Evolutionary conservation across 495 filamentous ascomycete genomes (phyloP), one percentile per base, ranked within the genome.

Genomic region (Tetracladium setigerum): DNA sequence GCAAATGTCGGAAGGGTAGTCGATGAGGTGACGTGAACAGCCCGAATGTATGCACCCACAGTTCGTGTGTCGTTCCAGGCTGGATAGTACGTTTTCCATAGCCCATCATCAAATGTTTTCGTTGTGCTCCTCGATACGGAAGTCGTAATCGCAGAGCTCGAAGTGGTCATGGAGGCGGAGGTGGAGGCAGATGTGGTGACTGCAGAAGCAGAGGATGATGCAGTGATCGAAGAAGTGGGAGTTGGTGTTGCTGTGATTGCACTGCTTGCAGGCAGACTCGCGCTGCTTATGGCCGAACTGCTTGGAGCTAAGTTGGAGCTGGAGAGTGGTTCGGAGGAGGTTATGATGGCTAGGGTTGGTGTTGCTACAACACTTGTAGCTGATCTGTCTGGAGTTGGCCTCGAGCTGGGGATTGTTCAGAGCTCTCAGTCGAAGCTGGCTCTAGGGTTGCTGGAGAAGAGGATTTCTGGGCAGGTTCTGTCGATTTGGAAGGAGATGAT

Each of bases 1-100:
- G 22, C 22, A 27, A 27, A 27, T 27, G 22, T 27, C 22, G 22
- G 22, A 27, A 27, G 22, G 3, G 22, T 27, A 3, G 22, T 27
- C 7, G 22, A 27, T 27, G 22, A 27, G 7, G 22, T 3, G 7
- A 27, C 22, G 7, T 27, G 22, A 27, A 27, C 22, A 27, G 22
- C 22, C 22, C 22, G 3, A 7, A 27, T 27, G 22, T 27, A 27
- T 7, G 22, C 22, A 7, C 22, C 22, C 7, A 27, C 22, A 27
- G 34, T 27, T 27, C 22, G 22, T 3, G 22, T 27, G 22, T 27
- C 22, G 22, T 27, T 41, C 57, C 57, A 56, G 19, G 49, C 15
- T 27, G 57, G 57, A 44, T 60, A 57, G 10, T n/a, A 46, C 11
- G 57, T 60, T 32, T 60, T 54, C 57, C 57, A 60, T 50, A 54